These are phyloP conservation scores for Alternaria atra DNA, from an alignment of 2,329 filamentous ascomycete species.

Conservation along the genomic window DNA sequence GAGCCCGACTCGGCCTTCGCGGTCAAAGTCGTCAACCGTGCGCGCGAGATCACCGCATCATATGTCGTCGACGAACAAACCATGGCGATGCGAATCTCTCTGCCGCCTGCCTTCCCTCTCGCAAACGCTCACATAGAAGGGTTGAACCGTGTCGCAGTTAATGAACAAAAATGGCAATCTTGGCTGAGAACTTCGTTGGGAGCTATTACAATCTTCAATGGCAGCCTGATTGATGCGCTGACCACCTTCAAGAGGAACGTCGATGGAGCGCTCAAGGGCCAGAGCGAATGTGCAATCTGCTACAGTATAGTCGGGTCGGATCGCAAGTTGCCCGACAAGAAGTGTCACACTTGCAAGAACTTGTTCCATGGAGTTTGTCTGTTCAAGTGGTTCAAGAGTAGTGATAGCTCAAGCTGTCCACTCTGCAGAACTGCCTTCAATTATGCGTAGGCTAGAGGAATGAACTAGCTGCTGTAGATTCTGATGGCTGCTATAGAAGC, in stretches of 20 bases:
- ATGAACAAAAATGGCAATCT: slow-evolving; percentile 89
- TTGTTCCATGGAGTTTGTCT: slow-evolving; percentile 89
- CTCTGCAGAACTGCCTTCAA: slow-evolving; percentile 89
- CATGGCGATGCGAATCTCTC: slow-evolving; percentile 80
- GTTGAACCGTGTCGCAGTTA: slow-evolving; percentile 83
- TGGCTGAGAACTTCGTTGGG: slow-evolving; percentile 91
- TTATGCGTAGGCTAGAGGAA: slow-evolving; percentile 54
- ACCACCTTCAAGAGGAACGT: slow-evolving; percentile 88
- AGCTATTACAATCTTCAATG: slow-evolving; percentile 93
- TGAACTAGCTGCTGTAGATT: neutral
- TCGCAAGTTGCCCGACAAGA: slow-evolving; percentile 89
- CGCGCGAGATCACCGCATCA: slow-evolving; percentile 80
- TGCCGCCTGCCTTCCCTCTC: slow-evolving; percentile 85
- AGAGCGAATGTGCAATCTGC: slow-evolving; percentile 95
- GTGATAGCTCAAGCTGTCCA: slow-evolving; percentile 89
- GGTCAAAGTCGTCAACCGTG: slow-evolving; percentile 76
- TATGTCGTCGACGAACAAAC: slow-evolving; percentile 90
- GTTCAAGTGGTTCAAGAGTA: slow-evolving; percentile 97
- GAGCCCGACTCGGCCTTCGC: slow-evolving; percentile 61
- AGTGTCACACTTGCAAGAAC: slow-evolving; percentile 91
- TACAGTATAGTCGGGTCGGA: slow-evolving; percentile 92
- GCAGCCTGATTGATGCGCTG: slow-evolving; percentile 86
- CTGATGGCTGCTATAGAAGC: neutral
- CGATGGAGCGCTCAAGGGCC: slow-evolving; percentile 85
- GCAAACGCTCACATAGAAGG: slow-evolving; percentile 79